These are phyloP conservation scores for Mycosphaerella arachidis DNA, from an alignment of 2,329 filamentous ascomycete genomes.

Conservation along the genomic window DNA sequence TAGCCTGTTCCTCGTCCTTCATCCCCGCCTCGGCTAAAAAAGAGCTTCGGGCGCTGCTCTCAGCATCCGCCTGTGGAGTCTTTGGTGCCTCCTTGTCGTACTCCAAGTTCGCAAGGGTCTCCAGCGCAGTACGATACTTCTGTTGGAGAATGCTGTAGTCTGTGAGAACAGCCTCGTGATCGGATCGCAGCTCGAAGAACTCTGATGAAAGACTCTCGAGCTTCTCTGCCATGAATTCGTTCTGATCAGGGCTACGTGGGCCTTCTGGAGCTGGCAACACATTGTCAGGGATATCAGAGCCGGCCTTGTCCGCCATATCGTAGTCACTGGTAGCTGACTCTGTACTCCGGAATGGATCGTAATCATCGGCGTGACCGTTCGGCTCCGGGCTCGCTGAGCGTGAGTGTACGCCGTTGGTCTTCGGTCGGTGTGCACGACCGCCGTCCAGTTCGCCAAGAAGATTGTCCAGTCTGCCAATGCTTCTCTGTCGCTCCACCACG, in stretches of 20 bases:
- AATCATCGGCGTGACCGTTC: conserved; percentile 22
- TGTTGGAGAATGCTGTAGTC: conserved; percentile 77
- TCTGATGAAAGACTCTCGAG: conserved; percentile 88
- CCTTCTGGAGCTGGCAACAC: conserved; percentile 26
- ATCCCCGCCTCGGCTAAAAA: conserved; percentile 77
- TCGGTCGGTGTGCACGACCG: conserved; percentile 10
- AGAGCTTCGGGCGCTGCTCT: conserved; percentile 60
- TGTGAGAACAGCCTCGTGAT: conserved; percentile 77
- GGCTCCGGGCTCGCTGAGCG: conserved; percentile 7
- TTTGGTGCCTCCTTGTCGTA: conserved; percentile 61
- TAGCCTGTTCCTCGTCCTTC: conserved; percentile 41
- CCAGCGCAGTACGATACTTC: conserved; percentile 88
- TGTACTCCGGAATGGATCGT: conserved; percentile 25
- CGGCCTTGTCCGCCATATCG: conserved; percentile 16
- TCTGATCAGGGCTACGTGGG: conserved; percentile 70
- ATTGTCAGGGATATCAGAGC: conserved; percentile 7
- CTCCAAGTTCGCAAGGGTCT: conserved; percentile 76
- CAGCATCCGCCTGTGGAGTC: conserved; percentile 58
- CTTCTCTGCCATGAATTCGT: conserved; percentile 84
- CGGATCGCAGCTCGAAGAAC: conserved; percentile 80
- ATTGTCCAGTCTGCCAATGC: conserved; percentile 89
- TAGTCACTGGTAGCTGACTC: conserved; percentile 15
- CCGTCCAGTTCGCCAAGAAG: conserved; percentile 81
- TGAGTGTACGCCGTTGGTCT: conserved; percentile 18
- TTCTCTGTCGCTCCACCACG: conserved; percentile 90